A percentile compares a stretch with the other conserved stretches of the same genome.
phyloP scores from a whole-genome alignment of 352 stramenopile species.

The Pythium phragmitis region DNA sequence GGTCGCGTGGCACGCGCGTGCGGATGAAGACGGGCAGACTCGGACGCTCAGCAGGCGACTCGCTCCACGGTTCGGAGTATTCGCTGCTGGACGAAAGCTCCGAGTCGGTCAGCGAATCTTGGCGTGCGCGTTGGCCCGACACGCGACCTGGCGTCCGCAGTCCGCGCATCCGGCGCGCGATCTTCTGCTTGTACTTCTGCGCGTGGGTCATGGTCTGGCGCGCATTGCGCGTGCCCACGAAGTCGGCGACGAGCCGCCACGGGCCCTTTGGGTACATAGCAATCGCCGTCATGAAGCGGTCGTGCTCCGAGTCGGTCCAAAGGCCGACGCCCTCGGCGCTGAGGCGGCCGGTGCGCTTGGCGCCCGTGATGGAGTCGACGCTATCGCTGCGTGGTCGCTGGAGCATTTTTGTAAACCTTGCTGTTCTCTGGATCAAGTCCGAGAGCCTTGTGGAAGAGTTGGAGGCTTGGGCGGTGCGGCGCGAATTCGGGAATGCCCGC shows the following conservation, averaged over 20 bases:
- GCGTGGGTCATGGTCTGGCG: slow-evolving; percentile 39
- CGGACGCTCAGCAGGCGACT: background rate
- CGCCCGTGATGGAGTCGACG: slow-evolving; percentile 15
- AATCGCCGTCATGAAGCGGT: slow-evolving; percentile 33
- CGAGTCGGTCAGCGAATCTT: slow-evolving; percentile 16
- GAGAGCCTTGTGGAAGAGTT: background rate
- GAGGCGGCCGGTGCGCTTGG: slow-evolving; percentile 16
- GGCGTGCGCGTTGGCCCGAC: slow-evolving; percentile 3
- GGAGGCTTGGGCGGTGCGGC: slow-evolving; percentile 1
- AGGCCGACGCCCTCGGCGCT: slow-evolving; percentile 20
- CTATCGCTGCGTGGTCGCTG: slow-evolving; percentile 23
- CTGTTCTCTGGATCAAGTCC: slow-evolving; percentile 14
- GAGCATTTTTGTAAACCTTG: slow-evolving; percentile 8
- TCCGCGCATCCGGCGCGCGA: slow-evolving; percentile 28
- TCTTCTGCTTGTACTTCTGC: slow-evolving; percentile 46
- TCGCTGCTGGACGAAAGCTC: slow-evolving; percentile 13
- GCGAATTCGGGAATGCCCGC: slow-evolving; percentile 18
- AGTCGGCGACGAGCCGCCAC: slow-evolving; percentile 29
- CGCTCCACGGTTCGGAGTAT: background rate
- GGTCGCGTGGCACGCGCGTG: slow-evolving; percentile 12
- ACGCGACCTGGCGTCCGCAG: slow-evolving; percentile 22
- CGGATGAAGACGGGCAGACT: slow-evolving; percentile 16
- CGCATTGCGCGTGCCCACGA: slow-evolving; percentile 31
- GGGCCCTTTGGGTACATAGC: slow-evolving; percentile 31
- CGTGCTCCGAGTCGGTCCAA: slow-evolving; percentile 34